Evolutionary conservation across 1,284 basidiomycete genomes (phyloP), one percentile per base, ranked within the genome.

Genomic region (Austroboletus olivaceoglutinosus): DNA sequence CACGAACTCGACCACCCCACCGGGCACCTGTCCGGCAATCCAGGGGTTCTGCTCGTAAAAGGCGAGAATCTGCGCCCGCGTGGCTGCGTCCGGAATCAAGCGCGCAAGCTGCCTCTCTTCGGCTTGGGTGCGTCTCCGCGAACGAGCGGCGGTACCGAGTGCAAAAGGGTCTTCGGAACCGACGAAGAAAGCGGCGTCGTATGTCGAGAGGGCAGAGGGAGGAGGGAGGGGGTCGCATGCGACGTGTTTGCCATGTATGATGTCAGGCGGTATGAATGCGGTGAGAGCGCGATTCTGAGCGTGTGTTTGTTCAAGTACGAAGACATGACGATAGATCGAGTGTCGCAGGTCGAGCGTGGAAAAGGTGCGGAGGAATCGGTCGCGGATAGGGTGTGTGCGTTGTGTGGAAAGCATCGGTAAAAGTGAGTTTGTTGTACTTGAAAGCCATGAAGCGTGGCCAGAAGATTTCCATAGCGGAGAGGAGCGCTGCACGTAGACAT

Each of bases 211-310:
- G 3, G 76, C 71, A 2, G 78, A 77, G 3, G 68, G 70, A 0
- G 92, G 91, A 1, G 91, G 89, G 1, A 94, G 71, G 1, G 91
- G 91, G 63, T 95, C 92, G 57, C 86, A 94, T 4, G 86, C 81
- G 46, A 91, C 72, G 16, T 81, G 74, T 54, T 81, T 79, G 13
- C 69, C 68, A 18, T 73, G 64, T n/a, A 77, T 65, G 9, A 83
- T 68, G 3, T 70, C 57, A 2, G 76, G 73, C 0, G 89, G 90
- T 50, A 93, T 76, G 72, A 91, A 94, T 1, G 82, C 75, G 47
- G 87, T 80, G 7, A 89, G 68, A 27, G 43, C 43, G 11, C 76
- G 74, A 12, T 79, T 76, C 46, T 63, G 65, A 23, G 60, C 60
- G 52, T 80, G 82, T 29, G 77, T 76, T 11, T 82, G 75, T 56